Evolutionary conservation across 2,329 filamentous ascomycete species (phyloP), one percentile per base, ranked within the genome.

Genomic region (Penicillium sp.): DNA sequence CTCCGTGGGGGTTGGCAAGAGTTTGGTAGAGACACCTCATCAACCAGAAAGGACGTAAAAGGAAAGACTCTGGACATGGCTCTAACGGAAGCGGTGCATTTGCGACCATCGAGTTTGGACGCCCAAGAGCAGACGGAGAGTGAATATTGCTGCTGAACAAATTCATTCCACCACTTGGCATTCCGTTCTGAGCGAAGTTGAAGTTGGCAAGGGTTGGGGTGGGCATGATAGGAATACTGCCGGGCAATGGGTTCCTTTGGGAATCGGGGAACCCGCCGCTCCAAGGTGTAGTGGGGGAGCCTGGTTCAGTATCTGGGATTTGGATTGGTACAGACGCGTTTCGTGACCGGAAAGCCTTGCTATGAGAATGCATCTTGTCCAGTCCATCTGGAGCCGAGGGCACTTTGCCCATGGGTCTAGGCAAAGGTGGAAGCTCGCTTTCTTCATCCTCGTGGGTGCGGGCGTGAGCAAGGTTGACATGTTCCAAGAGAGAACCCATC

Each of bases 21-120:
- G 92, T 96, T 71, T 97, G 91, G 69, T 94, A 96, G 24, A 99
- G 81, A 57, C 89, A 92, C 50, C 94, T 87, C 90, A 99, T 96
- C 42, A 99, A 80, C 94, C 94, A 99, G 73, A 97, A 99, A 2
- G 94, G 95, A 18, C 94, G 87, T n/a, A 97, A 81, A 65, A 97
- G 82, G 55, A 88, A 87, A 39, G 95, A 91, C 34, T 88, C 90
- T 1, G 94, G 94, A 69, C 95, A 99, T 3, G 94, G 89, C 68
- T 99, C 94, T 5, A 99, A 81, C 0, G 91, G 85, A 21, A 88
- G 82, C 11, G 92, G 92, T 1, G 86, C 83, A 60, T 91, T 86
- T 0, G 78, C 67, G 11, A 80, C 78, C n/a, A 82, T 71, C 3
- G 81, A 78, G 53, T 88, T 87, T 3, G 87, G 84, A n/a, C 85